These are phyloP conservation scores for Naumovozyma dairenensis DNA, from an alignment of 805 yeast species.

Conservation along the genomic window DNA sequence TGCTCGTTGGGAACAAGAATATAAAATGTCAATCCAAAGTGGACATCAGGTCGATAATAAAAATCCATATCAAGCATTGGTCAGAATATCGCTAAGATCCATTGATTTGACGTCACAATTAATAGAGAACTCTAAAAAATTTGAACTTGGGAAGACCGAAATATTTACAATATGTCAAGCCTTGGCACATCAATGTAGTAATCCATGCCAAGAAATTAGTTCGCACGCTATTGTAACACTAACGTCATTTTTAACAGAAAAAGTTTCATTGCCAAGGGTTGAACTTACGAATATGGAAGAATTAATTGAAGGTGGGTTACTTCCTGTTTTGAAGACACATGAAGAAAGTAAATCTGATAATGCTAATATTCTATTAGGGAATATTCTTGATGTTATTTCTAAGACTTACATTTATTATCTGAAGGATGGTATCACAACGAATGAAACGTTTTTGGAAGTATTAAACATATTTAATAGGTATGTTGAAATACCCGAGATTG, in stretches of 20 bases:
- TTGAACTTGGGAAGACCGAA: constrained; percentile 23
- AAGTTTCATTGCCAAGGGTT: constrained; percentile 28
- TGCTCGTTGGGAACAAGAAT: constrained; percentile 63
- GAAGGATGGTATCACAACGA: constrained; percentile 27
- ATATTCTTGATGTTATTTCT: constrained; percentile 57
- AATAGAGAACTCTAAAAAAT: constrained; percentile 27
- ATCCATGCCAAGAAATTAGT: constrained; percentile 75
- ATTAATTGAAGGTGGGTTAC: constrained; percentile 61
- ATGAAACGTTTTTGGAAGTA: constrained; percentile 31
- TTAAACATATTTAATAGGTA: constrained; percentile 32
- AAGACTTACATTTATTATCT: constrained; percentile 49
- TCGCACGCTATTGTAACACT: constrained; percentile 53
- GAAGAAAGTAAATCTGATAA: not conserved
- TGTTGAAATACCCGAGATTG: constrained; percentile 32
- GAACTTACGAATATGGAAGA: constrained; percentile 40
- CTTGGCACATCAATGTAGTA: constrained; percentile 78
- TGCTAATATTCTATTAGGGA: constrained; percentile 42
- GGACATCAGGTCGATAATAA: constrained; percentile 37
- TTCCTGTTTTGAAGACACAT: constrained; percentile 38
- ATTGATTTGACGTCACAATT: constrained; percentile 51
- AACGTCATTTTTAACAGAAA: constrained; percentile 34
- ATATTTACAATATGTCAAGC: constrained; percentile 62
- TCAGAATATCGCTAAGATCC: constrained; percentile 51
- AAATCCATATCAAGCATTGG: constrained; percentile 44
- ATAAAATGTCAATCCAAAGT: constrained; percentile 34